A percentile compares a stretch with the other conserved stretches of the same genome.
Conservation (phyloP, 2,329 filamentous ascomycete genomes). For the Helotiales sp. region DNA sequence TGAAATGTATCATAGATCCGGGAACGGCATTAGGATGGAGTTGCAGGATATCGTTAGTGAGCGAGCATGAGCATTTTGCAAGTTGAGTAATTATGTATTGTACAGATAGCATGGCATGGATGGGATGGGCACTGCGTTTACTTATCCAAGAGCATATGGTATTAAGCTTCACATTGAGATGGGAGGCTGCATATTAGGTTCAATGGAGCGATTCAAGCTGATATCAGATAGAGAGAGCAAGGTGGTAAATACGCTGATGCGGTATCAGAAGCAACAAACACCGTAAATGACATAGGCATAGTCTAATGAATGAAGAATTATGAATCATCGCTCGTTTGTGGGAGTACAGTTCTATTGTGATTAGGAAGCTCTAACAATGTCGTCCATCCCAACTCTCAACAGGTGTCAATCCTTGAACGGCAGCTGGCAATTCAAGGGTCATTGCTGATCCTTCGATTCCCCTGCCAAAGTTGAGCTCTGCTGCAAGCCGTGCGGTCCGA, state of each 20-base stretch:
- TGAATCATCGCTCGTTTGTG: not conserved
- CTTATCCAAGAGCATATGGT: not conserved
- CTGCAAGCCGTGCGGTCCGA: too few species aligned
- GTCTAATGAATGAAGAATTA: not conserved
- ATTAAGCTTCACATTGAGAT: not conserved
- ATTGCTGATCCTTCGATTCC: too few species aligned
- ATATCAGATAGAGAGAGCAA: not conserved
- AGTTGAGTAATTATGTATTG: not conserved
- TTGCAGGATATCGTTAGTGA: not conserved
- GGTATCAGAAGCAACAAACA: not conserved
- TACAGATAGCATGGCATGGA: not conserved
- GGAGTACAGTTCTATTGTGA: too few species aligned
- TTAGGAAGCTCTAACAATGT: too few species aligned
- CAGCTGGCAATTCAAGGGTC: too few species aligned
- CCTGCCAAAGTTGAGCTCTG: too few species aligned
- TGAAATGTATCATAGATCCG: not conserved
- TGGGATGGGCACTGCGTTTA: not conserved
- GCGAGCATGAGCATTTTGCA: not conserved
- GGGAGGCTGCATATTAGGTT: not conserved
- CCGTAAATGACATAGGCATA: not conserved
- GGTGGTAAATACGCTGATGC: not conserved
- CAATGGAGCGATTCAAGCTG: too few species aligned
- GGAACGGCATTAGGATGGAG: conserved; percentile 4
- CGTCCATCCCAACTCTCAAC: too few species aligned
- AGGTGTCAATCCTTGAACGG: too few species aligned